These are phyloP conservation scores for Populus hybrid DNA, from an alignment of 441 rosid species.

Conservation along the genomic window DNA sequence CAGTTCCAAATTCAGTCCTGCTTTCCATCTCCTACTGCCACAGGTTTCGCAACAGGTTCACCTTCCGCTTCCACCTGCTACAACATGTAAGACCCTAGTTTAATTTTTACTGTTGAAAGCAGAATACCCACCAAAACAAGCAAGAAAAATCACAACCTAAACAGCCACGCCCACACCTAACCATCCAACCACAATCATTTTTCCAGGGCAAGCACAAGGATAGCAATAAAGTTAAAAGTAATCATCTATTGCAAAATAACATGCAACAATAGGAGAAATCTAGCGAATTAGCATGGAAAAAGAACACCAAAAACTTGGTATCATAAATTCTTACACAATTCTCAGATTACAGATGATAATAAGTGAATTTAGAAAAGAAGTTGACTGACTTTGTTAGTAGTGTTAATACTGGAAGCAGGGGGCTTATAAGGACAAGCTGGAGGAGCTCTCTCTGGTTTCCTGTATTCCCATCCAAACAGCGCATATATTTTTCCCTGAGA, in stretches of 20 bases:
- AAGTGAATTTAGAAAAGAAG: not conserved
- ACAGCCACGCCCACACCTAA: not conserved
- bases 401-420: slow-evolving; percentile 28
- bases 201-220: not conserved
- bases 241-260: not conserved
- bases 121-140: not conserved
- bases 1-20: not conserved
- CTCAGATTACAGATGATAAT: not conserved
- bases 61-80: not conserved
- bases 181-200: not conserved
- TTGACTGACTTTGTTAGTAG: slow-evolving; percentile 38
- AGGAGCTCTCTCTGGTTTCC: slow-evolving; percentile 79
- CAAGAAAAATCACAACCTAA: not conserved
- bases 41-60: not conserved
- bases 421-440: slow-evolving; percentile 86
- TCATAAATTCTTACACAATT: not conserved
- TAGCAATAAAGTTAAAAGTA: not conserved
- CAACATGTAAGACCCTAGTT: not conserved
- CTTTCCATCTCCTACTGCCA: not conserved
- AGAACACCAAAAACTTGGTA: not conserved
- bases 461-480: slow-evolving; percentile 91
- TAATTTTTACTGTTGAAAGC: not conserved
- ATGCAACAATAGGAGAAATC: not conserved
- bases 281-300: not conserved
- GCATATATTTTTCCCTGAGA: slow-evolving; percentile 53